These are phyloP conservation scores for Penicillium brasilianum DNA, from an alignment of 2,329 filamentous ascomycete genomes.

Conservation along the genomic window DNA sequence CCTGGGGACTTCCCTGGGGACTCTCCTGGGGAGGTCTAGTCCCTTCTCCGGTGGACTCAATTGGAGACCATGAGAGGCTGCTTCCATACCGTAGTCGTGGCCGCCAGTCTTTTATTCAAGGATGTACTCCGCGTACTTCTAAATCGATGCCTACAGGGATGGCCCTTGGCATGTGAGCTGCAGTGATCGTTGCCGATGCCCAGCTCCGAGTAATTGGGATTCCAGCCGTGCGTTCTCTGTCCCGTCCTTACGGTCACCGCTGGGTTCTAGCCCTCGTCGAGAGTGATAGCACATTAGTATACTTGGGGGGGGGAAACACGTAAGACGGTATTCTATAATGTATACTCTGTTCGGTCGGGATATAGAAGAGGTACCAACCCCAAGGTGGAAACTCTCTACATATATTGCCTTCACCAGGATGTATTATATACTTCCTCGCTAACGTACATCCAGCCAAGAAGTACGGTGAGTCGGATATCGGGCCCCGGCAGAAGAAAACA, in stretches of 20 bases:
- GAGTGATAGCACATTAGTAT: not conserved
- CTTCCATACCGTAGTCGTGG: too few relatives aligned
- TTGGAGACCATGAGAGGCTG: not conserved
- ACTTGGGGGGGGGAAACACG: not conserved
- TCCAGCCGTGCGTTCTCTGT: constrained; percentile 19
- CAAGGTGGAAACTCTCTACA: not conserved
- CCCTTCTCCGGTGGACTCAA: constrained; percentile 1
- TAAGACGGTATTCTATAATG: not conserved
- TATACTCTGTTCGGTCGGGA: not conserved
- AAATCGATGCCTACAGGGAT: constrained; percentile 19
- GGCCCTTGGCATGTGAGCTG: constrained; percentile 29
- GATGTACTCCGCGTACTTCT: not conserved
- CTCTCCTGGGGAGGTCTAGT: not conserved
- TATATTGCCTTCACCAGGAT: not conserved
- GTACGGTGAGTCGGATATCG: constrained; percentile 9
- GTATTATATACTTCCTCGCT: not conserved
- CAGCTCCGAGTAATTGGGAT: constrained; percentile 29
- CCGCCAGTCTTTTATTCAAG: not conserved
- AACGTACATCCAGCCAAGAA: not conserved
- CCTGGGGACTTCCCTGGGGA: not conserved
- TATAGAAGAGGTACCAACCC: not conserved
- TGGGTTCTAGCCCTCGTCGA: not conserved
- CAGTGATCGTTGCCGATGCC: constrained; percentile 29
- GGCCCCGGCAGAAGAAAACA: constrained; percentile 1
- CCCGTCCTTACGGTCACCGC: constrained; percentile 2